Evolutionary conservation across 495 filamentous ascomycete species (phyloP).

Genomic region (Trichoderma asperelloides): DNA sequence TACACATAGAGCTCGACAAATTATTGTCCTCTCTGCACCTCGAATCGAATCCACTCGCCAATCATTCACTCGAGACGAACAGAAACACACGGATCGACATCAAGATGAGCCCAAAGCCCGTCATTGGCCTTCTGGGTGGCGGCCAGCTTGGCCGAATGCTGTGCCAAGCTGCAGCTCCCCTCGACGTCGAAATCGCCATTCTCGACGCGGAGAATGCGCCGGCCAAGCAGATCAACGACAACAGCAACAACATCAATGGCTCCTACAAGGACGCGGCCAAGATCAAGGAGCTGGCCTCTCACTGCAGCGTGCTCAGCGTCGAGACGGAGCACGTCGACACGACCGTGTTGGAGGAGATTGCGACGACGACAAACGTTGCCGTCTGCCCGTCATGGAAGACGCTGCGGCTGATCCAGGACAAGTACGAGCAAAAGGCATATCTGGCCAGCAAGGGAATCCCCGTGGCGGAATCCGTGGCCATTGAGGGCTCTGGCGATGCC

Average conservation of each 20-base stretch:
- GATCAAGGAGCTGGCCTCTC: slow-evolving; percentile 65
- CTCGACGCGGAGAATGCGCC: slow-evolving; percentile 74
- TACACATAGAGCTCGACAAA: no score
- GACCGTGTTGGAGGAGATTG: slow-evolving; percentile 77
- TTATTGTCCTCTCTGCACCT: not conserved
- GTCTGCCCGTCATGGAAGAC: slow-evolving; percentile 89
- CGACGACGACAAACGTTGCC: slow-evolving; percentile 36
- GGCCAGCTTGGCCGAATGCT: slow-evolving; percentile 95
- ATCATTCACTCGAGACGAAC: not conserved
- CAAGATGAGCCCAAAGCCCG: slow-evolving; percentile 14
- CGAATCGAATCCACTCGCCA: not conserved
- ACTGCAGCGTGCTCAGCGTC: slow-evolving; percentile 82
- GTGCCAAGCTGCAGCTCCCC: slow-evolving; percentile 78
- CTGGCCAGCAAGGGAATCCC: slow-evolving; percentile 56
- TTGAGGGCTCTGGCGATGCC: slow-evolving; percentile 36
- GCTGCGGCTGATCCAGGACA: slow-evolving; percentile 90
- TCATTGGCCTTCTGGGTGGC: slow-evolving; percentile 36
- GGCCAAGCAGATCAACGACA: slow-evolving; percentile 83
- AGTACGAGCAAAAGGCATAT: slow-evolving; percentile 85
- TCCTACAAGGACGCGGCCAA: slow-evolving; percentile 74
- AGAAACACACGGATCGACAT: not conserved
- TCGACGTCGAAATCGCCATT: slow-evolving; percentile 72
- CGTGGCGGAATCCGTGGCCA: slow-evolving; percentile 57
- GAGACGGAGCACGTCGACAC: slow-evolving; percentile 98
- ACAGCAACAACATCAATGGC: slow-evolving; percentile 64